phyloP scores from a whole-genome alignment of 164 flowering plant genomes.

The Brasenia schreberi region DNA sequence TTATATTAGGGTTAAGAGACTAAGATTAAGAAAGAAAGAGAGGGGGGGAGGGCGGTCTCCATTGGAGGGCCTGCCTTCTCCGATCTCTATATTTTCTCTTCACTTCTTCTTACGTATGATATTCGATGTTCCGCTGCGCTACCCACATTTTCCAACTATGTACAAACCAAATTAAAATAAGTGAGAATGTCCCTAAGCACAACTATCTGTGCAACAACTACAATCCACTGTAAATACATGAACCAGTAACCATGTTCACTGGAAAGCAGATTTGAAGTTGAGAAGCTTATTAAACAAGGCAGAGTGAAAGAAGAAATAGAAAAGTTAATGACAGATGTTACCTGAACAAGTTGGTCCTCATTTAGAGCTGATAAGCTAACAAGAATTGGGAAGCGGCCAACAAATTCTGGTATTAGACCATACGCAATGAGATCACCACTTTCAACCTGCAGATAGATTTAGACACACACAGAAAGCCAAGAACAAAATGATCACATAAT shows the following conservation, averaged over 20 bases:
- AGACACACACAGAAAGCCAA: background rate
- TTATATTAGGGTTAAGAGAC: too few species aligned
- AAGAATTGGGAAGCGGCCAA: conserved; percentile 94
- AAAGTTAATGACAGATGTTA: conserved; percentile 5
- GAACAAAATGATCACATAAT: background rate
- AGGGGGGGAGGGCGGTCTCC: too few species aligned
- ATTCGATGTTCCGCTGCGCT: too few species aligned
- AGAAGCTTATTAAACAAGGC: background rate
- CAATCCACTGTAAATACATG: too few species aligned
- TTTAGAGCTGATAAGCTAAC: conserved; percentile 87
- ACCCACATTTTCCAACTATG: too few species aligned
- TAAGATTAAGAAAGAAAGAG: too few species aligned
- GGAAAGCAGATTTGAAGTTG: background rate
- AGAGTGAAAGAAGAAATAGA: background rate
- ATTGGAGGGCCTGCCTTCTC: too few species aligned
- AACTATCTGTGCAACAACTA: too few species aligned
- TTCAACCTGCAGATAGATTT: conserved; percentile 56
- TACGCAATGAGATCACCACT: conserved; percentile 90
- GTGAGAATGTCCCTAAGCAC: too few species aligned
- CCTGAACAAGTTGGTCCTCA: conserved; percentile 97
- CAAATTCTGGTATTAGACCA: conserved; percentile 97
- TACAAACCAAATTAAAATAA: too few species aligned
- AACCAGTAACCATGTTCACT: background rate
- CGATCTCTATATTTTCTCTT: too few species aligned
- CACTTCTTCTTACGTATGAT: too few species aligned